Conservation (phyloP, 2,329 filamentous ascomycete species). For the Fusarium multiceps region DNA sequence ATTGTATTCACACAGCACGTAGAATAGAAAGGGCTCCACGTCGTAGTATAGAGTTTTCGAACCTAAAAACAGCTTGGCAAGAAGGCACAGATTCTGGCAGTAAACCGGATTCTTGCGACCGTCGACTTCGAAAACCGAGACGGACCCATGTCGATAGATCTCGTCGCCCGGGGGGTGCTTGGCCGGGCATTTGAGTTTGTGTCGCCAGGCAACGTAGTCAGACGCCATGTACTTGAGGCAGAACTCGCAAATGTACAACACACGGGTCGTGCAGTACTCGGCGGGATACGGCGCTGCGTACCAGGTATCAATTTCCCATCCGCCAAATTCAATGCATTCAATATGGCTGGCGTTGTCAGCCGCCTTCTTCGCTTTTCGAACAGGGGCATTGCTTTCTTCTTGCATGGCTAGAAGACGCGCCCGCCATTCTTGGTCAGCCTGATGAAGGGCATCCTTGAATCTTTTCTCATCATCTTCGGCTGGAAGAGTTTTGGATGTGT, state of each 20-base stretch:
- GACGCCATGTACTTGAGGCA: constrained; percentile 99
- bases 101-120: constrained; percentile 98
- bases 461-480: constrained; percentile 81
- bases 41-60: constrained; percentile 99
- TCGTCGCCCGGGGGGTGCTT: constrained; percentile 98
- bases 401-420: constrained; percentile 70
- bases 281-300: constrained; percentile 98
- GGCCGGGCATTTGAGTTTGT: constrained; percentile 95
- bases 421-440: constrained; percentile 93
- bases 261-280: constrained; percentile 95
- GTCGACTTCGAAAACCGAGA: constrained; percentile 97
- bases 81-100: constrained; percentile 94
- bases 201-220: constrained; percentile 96
- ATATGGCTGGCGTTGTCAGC: constrained; percentile 94
- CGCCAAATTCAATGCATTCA: constrained; percentile 97
- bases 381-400: constrained; percentile 69
- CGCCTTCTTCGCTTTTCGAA: constrained; percentile 77
- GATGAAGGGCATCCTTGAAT: constrained; percentile 90
- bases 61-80: constrained; percentile 97
- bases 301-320: constrained; percentile 98
- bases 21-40: constrained; percentile 96
- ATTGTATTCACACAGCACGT: constrained; percentile 95
- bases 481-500: constrained; percentile 90
- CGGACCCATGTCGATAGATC: constrained; percentile 90
- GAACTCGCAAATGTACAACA: constrained; percentile 99